Evolutionary conservation across 2,329 filamentous ascomycete genomes (phyloP).

Genomic region (Aspergillus amoenus): DNA sequence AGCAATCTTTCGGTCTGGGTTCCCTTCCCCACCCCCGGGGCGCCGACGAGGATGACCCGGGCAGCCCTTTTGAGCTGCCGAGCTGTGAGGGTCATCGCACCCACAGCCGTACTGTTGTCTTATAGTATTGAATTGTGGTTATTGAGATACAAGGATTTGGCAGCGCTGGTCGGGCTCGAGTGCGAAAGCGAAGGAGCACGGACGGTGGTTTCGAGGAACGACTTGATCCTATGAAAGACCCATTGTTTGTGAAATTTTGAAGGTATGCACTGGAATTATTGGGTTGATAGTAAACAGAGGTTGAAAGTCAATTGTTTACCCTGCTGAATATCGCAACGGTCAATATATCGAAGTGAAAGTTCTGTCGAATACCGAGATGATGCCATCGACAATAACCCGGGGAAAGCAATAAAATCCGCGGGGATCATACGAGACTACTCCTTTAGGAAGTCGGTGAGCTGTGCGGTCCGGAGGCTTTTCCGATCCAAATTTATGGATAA

Average conservation of each 20-base stretch:
- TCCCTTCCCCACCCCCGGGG: constrained; percentile 95
- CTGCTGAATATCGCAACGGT: not conserved
- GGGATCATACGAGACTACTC: constrained; percentile 27
- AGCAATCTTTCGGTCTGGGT: constrained; percentile 91
- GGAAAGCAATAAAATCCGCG: constrained; percentile 24
- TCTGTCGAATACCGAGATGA: constrained; percentile 9
- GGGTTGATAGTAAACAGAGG: not conserved
- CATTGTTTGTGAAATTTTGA: constrained; percentile 5
- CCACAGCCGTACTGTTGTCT: not conserved
- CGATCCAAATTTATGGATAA: not conserved
- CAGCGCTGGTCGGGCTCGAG: not conserved
- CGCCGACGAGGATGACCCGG: constrained; percentile 89
- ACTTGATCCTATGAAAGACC: constrained; percentile 10
- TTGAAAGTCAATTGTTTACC: not conserved
- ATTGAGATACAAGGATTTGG: not conserved
- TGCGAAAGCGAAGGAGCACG: not conserved
- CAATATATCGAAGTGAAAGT: not conserved
- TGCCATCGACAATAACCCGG: constrained; percentile 16
- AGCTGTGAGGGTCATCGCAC: constrained; percentile 32
- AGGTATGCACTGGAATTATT: not conserved
- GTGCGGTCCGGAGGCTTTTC: constrained; percentile 18
- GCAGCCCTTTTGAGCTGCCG: constrained; percentile 72
- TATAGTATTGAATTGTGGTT: not conserved
- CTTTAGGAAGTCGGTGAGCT: constrained; percentile 36
- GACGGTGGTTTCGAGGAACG: not conserved